Base-by-base conservation (phyloP, 2,329 filamentous ascomycete species). In the Aspergillus cejpii region DNA sequence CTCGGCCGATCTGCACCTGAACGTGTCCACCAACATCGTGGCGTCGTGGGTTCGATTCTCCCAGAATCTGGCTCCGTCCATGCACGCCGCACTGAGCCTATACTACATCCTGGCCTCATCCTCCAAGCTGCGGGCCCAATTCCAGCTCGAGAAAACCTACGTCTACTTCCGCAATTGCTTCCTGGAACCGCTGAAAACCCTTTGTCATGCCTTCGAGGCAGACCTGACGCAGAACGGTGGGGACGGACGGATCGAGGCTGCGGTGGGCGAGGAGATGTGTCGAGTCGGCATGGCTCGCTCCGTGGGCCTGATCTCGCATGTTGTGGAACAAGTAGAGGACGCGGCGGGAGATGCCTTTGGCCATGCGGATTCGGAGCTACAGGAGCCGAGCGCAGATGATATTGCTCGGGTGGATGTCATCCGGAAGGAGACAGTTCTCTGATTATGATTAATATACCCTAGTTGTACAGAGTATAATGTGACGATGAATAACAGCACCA, bases 51-150 rank as follows among this genome's bases (percentile, higher is more conserved):
- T 78, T 53, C 67, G 70, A 17, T 71, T 74, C 28, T 75, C 78
- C 15, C 64, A 78, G 27, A 69, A 69, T 1, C 41, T 65, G 14
- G 58, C 61, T 2, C 59, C 65, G 1, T 76, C 77, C 54, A 75
- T 78, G 49, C 73, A 80, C 19, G 72, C 77, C 1, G 70, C 72
- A 0, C 65, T 82, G 24, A 81, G 76, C 50, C 72, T 82, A n/a
- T 75, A 80, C 53, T 80, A 77, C 54, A 61, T 81, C 0, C 64
- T 81, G 1, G 62, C 79, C 1, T 70, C 69, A 1, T 77, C 77
- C 0, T 56, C 66, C 10, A 64, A 69, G 12, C 61, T 80, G 1
- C 72, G 74, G 24, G 57, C 68, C 15, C 57, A 58, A 1, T 62
- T 81, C 1, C 70, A 73, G 26, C 67, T 81, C 2, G 56, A 59